These are phyloP conservation scores for Picea glauca DNA, from an alignment of 75 land plant species.

Conservation along the genomic window DNA sequence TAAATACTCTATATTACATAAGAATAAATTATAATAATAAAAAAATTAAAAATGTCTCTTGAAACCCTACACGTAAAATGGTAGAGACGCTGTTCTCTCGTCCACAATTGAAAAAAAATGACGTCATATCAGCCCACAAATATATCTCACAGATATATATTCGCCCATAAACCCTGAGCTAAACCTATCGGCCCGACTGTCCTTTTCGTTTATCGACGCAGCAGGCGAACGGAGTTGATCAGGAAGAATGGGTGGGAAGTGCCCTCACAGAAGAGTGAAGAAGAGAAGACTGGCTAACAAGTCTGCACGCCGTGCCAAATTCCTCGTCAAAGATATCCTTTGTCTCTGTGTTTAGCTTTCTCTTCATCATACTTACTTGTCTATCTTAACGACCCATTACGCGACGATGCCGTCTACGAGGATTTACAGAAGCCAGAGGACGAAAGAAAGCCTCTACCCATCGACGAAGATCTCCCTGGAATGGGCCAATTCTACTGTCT, in stretches of 20 bases:
- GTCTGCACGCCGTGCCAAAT: conserved; percentile 71
- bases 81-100: too few relatives aligned
- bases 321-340: conserved; percentile 86
- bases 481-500: conserved; percentile 96
- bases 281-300: conserved; percentile 74
- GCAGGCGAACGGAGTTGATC: too few relatives aligned
- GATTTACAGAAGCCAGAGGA: conserved; percentile 51
- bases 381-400: conserved; percentile 34
- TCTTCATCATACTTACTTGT: not conserved
- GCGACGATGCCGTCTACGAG: conserved; percentile 76
- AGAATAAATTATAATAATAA: too few relatives aligned
- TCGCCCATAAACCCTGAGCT: too few relatives aligned
- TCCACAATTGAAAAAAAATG: too few relatives aligned
- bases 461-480: conserved; percentile 88
- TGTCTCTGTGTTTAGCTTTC: not conserved
- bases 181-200: too few relatives aligned
- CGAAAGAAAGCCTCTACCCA: conserved; percentile 41
- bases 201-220: too few relatives aligned
- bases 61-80: too few relatives aligned
- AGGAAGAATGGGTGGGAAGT: conserved; percentile 52
- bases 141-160: too few relatives aligned
- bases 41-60: too few relatives aligned
- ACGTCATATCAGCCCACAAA: too few relatives aligned
- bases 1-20: too few relatives aligned
- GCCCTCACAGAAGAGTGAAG: conserved; percentile 63